A percentile compares a stretch with the other conserved stretches of the same genome.
These are phyloP conservation scores for Desmodesmus armatus DNA, from an alignment of 139 green algal species.

Conservation along the genomic window DNA sequence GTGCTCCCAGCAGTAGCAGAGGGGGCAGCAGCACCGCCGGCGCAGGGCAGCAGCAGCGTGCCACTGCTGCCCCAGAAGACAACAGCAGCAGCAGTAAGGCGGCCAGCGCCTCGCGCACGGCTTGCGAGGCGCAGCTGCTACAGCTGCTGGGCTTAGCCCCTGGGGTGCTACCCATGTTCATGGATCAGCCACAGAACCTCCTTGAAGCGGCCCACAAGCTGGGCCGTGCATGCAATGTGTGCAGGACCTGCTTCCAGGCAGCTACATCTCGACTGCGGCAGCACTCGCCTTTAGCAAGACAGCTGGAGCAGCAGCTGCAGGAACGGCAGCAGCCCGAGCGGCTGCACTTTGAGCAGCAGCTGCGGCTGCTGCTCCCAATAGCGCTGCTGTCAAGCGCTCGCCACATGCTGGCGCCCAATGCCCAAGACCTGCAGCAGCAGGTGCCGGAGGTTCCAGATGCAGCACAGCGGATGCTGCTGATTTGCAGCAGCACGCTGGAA, in stretches of 20 bases:
- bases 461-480: no score
- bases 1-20: constrained; percentile 31
- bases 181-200: neutral
- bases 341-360: neutral
- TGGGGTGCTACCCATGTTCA: neutral
- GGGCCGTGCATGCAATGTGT: neutral
- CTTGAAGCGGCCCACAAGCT: neutral
- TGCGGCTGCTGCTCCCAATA: neutral
- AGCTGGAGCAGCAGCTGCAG: constrained; percentile 8
- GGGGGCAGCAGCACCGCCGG: neutral
- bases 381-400: neutral
- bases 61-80: neutral
- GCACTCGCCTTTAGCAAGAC: neutral
- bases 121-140: no score
- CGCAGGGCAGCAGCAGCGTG: neutral
- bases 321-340: neutral
- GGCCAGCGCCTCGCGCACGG: no score
- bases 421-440: neutral
- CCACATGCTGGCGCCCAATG: neutral
- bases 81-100: neutral
- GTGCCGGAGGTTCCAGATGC: constrained; percentile 2
- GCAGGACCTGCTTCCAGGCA: constrained; percentile 49
- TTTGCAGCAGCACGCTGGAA: neutral
- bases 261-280: constrained; percentile 58
- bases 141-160: neutral